These are phyloP conservation scores for Phialemoniopsis sp. DNA, from an alignment of 2,329 filamentous ascomycete genomes.

Conservation along the genomic window DNA sequence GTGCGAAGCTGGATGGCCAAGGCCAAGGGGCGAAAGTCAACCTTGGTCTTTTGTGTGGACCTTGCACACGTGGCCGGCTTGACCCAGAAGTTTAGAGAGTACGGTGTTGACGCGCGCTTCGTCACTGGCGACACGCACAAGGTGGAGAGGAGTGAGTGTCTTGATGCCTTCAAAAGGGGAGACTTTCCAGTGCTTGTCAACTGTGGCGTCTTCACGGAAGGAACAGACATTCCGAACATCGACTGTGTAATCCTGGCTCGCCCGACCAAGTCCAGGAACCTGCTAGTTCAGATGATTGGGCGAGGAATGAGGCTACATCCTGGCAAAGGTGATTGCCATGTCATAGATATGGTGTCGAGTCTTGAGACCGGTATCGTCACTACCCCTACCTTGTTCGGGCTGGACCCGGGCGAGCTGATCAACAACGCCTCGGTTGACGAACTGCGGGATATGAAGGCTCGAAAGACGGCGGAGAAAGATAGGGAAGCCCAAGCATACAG, in stretches of 20 bases:
- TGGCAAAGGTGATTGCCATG: constrained; percentile 82
- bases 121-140: constrained; percentile 80
- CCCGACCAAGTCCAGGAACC: constrained; percentile 87
- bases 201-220: constrained; percentile 94
- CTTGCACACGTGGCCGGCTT: constrained; percentile 74
- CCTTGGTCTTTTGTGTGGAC: constrained; percentile 92
- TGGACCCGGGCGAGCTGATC: constrained; percentile 78
- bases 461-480: constrained; percentile 39
- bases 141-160: constrained; percentile 60
- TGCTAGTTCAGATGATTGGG: constrained; percentile 97
- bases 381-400: constrained; percentile 86
- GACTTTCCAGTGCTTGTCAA: constrained; percentile 88
- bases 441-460: constrained; percentile 50
- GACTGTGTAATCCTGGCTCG: constrained; percentile 87
- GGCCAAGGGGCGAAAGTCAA: constrained; percentile 63
- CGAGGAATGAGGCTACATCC: constrained; percentile 81
- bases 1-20: constrained; percentile 83
- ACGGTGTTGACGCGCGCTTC: constrained; percentile 76
- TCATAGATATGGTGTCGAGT: constrained; percentile 93
- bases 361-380: constrained; percentile 82
- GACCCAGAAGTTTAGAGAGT: constrained; percentile 68
- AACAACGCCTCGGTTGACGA: constrained; percentile 59
- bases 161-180: constrained; percentile 71
- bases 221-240: constrained; percentile 95
- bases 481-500: constrained; percentile 14